phyloP scores from a whole-genome alignment of 805 yeast species.

The Schizosaccharomyces octosporus region DNA sequence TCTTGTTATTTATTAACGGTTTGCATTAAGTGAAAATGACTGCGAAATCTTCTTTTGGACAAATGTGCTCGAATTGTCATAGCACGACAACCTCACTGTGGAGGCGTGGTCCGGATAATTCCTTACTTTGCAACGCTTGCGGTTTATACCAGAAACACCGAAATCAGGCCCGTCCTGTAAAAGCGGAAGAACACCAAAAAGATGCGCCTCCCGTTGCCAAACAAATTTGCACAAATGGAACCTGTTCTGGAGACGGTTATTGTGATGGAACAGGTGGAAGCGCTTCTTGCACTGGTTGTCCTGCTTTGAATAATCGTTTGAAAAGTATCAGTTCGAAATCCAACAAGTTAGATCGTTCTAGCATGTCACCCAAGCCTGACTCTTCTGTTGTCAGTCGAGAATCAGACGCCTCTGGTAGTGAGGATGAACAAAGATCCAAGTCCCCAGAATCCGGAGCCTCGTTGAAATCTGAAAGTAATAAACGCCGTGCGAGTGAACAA shows the following conservation, averaged over 20 bases:
- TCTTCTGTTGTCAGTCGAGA: not conserved
- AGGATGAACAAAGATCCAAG: not conserved
- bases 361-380: not conserved
- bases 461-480: not conserved
- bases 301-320: slow-evolving; percentile 48
- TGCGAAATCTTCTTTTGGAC: not conserved
- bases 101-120: slow-evolving; percentile 81
- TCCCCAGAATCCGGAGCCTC: not conserved
- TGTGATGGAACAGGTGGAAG: slow-evolving; percentile 81
- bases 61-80: slow-evolving; percentile 37
- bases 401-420: not conserved
- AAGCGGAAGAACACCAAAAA: slow-evolving; percentile 9
- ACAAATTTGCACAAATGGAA: slow-evolving; percentile 17
- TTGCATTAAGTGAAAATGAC: not conserved
- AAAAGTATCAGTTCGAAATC: not conserved
- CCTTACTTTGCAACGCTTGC: slow-evolving; percentile 87
- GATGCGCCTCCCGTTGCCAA: slow-evolving; percentile 1
- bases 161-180: slow-evolving; percentile 39
- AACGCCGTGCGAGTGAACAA: not conserved
- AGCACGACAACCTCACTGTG: slow-evolving; percentile 83
- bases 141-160: slow-evolving; percentile 51
- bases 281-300: slow-evolving; percentile 57
- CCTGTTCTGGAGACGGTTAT: slow-evolving; percentile 51
- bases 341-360: not conserved
- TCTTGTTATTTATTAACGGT: not conserved